phyloP scores from a whole-genome alignment of 2,329 filamentous ascomycete genomes.

The Apiospora phragmitis region DNA sequence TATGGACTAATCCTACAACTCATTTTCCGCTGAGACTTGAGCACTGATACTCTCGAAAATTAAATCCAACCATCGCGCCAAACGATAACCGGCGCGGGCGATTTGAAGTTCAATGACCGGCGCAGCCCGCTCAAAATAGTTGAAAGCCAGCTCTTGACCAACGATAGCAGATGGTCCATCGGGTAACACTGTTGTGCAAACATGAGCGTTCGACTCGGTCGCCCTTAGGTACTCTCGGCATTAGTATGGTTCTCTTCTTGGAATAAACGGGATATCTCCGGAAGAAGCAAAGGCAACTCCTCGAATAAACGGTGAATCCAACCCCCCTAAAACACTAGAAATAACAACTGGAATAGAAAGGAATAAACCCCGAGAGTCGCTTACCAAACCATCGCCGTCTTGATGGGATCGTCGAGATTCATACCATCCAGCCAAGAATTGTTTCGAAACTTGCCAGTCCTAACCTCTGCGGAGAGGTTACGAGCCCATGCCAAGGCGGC shows the following conservation, averaged over 20 bases:
- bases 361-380: too few relatives aligned
- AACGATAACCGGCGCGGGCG: constrained; percentile 67
- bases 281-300: too few relatives aligned
- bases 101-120: constrained; percentile 66
- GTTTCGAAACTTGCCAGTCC: constrained; percentile 53
- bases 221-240: too few relatives aligned
- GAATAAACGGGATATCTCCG: too few relatives aligned
- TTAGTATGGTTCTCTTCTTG: too few relatives aligned
- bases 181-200: constrained; percentile 62
- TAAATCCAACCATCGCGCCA: constrained; percentile 46
- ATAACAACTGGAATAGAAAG: too few relatives aligned
- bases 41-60: neutral
- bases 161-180: constrained; percentile 58
- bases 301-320: too few relatives aligned
- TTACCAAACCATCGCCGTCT: constrained; percentile 63
- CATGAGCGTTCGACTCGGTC: constrained; percentile 59
- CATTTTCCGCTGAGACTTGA: neutral
- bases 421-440: constrained; percentile 58
- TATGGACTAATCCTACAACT: neutral
- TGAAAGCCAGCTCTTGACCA: constrained; percentile 60
- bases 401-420: constrained; percentile 52
- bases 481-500: constrained; percentile 57
- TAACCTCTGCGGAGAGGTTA: constrained; percentile 56
- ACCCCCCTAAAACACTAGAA: too few relatives aligned
- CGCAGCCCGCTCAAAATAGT: constrained; percentile 65